Evolutionary conservation across 345 rosid species (phyloP), one percentile per base, ranked within the genome.

Genomic region (Garcia nutans): DNA sequence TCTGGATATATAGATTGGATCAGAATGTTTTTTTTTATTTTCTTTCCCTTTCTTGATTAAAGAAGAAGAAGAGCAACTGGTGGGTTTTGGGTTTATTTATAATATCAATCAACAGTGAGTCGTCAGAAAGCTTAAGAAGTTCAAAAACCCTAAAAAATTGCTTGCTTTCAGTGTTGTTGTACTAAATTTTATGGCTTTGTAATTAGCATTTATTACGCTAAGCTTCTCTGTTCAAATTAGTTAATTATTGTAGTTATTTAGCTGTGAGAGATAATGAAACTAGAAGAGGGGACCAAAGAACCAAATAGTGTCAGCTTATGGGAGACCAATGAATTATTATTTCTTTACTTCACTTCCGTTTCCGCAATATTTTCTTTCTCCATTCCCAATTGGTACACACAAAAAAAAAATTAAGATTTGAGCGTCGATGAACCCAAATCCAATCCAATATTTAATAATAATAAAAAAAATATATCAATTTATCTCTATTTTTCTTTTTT

Each of bases 1-100:
- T 83, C 83, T 71, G 76, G 83, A 82, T 26, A 41, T 44, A 1
- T 68, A n/a, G n/a, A 28, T 28, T 28, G 42, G 72, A 68, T 62
- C 64, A 74, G 65, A 23, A 41, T 16, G 22, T 3, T 52, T 15
- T 0, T 15, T 0, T 54, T 52, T 65, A 37, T 54, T 56, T 61
- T 45, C 63, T 9, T 1, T 2, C 37, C 44, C 62, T 79, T 50
- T 63, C 47, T 67, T 55, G 71, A 60, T 26, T 41, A 74, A 47
- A 56, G 42, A 55, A 54, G 56, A 64, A 3, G 68, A 37, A n/a
- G 22, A 49, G 72, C 83, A 79, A 74, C 57, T 77, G 66, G 83
- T 16, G 75, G 19, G 56, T 68, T 76, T 74, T 22, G 15, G 23
- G 65, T 7, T 54, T 41, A 49, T 31, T 13, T 64, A 37, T 64